phyloP scores from a whole-genome alignment of 345 rosid genomes.

The Syzygium grande region DNA sequence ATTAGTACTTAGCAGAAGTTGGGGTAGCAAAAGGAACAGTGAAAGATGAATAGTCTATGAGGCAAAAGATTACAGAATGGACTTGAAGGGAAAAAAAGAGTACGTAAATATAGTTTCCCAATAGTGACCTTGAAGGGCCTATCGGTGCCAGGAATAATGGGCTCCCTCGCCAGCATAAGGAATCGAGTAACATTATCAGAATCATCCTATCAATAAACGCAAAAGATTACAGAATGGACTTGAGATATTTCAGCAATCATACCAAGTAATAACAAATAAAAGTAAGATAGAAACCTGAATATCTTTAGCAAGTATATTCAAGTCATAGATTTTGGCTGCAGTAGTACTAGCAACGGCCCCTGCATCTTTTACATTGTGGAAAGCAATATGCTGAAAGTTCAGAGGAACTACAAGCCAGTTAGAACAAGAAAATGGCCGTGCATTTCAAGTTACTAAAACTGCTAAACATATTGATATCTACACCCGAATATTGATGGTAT shows the following conservation, averaged over 20 bases:
- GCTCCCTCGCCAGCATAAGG: slow-evolving; percentile 97
- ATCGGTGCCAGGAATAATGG: slow-evolving; percentile 82
- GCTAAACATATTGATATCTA: not conserved
- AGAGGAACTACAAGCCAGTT: slow-evolving; percentile 1
- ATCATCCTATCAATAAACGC: slow-evolving; percentile 48
- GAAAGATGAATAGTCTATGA: not conserved
- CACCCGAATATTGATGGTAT: not conserved
- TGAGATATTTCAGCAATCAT: not conserved
- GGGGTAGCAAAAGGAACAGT: not conserved
- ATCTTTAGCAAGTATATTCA: slow-evolving; percentile 84
- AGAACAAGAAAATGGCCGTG: not conserved
- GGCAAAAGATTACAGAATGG: too few species aligned
- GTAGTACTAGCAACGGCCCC: slow-evolving; percentile 93
- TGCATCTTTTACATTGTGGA: slow-evolving; percentile 45
- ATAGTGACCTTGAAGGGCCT: slow-evolving; percentile 78
- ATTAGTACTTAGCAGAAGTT: not conserved
- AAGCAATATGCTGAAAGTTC: slow-evolving; percentile 55
- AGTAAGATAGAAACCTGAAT: slow-evolving; percentile 55
- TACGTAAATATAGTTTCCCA: not conserved
- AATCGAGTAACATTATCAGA: slow-evolving; percentile 86
- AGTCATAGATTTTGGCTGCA: slow-evolving; percentile 77
- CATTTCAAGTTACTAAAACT: not conserved
- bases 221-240: not conserved
- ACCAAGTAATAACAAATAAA: not conserved
- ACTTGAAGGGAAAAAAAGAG: not conserved